phyloP scores from a whole-genome alignment of 1,284 basidiomycete species.

The Leccinum pachyderme region DNA sequence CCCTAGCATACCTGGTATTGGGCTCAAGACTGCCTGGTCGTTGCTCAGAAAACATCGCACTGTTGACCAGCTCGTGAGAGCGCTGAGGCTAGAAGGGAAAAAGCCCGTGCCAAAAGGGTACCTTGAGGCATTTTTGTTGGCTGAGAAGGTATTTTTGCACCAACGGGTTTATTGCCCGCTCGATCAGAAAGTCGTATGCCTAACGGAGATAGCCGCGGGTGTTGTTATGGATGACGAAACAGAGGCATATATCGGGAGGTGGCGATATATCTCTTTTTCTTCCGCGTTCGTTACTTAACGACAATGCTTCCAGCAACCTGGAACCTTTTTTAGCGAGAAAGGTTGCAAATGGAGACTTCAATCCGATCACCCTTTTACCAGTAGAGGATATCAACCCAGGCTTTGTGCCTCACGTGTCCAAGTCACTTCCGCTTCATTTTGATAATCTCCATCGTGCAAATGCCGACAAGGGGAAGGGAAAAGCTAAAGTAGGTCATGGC shows the following conservation, averaged over 20 bases:
- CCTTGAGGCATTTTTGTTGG: slow-evolving; percentile 66
- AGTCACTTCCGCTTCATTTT: slow-evolving; percentile 37
- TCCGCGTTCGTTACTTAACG: slow-evolving; percentile 2
- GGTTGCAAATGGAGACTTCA: slow-evolving; percentile 74
- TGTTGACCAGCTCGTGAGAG: slow-evolving; percentile 83
- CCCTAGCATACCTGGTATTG: slow-evolving; percentile 89
- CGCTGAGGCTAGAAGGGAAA: slow-evolving; percentile 82
- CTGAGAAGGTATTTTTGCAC: slow-evolving; percentile 92
- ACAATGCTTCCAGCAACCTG: slow-evolving; percentile 47
- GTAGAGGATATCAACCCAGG: slow-evolving; percentile 81
- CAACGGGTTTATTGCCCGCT: slow-evolving; percentile 90
- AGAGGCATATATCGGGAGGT: slow-evolving; percentile 80
- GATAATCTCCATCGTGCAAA: slow-evolving; percentile 30
- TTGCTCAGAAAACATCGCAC: slow-evolving; percentile 85
- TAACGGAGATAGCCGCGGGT: slow-evolving; percentile 57
- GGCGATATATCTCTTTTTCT: slow-evolving; percentile 9
- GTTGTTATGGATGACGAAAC: slow-evolving; percentile 56
- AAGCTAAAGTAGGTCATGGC: slow-evolving; percentile 38
- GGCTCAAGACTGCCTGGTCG: slow-evolving; percentile 91
- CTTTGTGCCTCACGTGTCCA: slow-evolving; percentile 53
- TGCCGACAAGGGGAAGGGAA: slow-evolving; percentile 40
- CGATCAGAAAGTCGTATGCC: slow-evolving; percentile 61
- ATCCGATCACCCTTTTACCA: slow-evolving; percentile 71
- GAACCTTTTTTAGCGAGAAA: slow-evolving; percentile 57
- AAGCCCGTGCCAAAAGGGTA: slow-evolving; percentile 80